These are phyloP conservation scores for Rhizophora mangle DNA, from an alignment of 345 rosid species.

Conservation along the genomic window DNA sequence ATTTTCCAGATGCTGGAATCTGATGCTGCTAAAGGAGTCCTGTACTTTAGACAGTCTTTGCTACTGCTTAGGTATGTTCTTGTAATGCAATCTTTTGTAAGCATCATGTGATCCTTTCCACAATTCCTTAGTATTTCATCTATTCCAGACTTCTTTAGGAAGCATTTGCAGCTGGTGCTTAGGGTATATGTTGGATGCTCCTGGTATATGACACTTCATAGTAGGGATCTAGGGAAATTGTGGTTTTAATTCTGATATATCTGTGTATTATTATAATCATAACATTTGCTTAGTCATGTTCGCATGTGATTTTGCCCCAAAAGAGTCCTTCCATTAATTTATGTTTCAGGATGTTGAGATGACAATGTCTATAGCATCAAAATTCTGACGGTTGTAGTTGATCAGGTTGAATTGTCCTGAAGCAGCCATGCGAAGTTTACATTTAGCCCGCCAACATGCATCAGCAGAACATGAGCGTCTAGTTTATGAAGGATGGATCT, in stretches of 20 bases:
- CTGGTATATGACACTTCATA: background rate
- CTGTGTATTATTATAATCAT: background rate
- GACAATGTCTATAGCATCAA: background rate
- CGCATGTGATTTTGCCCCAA: background rate
- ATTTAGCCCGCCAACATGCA: constrained; percentile 86
- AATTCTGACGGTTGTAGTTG: constrained; percentile 6
- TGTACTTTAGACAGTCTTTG: constrained; percentile 89
- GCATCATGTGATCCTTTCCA: background rate
- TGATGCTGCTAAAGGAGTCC: constrained; percentile 82
- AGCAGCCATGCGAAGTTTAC: constrained; percentile 97
- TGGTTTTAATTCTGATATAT: background rate
- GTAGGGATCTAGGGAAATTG: background rate
- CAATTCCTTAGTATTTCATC: background rate
- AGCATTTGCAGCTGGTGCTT: background rate
- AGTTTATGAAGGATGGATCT: constrained; percentile 97
- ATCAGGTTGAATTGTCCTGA: constrained; percentile 90
- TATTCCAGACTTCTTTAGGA: background rate
- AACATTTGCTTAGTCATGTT: background rate
- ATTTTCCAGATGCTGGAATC: constrained; percentile 99
- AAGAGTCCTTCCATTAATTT: background rate
- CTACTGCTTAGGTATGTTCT: constrained; percentile 78
- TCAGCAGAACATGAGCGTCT: constrained; percentile 80
- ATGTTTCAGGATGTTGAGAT: constrained; percentile 10
- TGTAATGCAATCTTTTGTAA: background rate
- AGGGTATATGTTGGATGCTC: background rate